Conservation (phyloP, 352 stramenopile species). For the Albugo laibachii region DNA sequence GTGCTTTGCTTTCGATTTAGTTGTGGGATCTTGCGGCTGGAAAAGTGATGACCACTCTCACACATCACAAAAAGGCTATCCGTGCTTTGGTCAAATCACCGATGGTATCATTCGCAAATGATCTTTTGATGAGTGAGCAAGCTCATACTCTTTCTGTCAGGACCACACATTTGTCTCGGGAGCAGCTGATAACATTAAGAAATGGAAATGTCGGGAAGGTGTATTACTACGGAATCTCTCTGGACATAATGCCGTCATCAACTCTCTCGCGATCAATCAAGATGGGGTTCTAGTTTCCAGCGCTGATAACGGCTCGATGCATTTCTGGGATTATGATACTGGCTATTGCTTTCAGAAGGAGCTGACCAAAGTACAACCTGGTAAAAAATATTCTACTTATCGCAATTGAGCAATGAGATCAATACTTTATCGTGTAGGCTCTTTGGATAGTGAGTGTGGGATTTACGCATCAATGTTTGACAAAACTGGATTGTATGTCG, state of each 20-base stretch:
- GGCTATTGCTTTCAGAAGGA: conserved; percentile 95
- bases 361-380: conserved; percentile 82
- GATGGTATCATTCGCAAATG: conserved; percentile 16
- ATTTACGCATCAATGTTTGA: conserved; percentile 96
- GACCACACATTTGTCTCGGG: conserved; percentile 96
- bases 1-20: conserved; percentile 8
- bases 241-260: conserved; percentile 96
- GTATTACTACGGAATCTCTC: conserved; percentile 93
- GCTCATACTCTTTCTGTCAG: conserved; percentile 6
- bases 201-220: conserved; percentile 93
- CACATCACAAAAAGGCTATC: conserved; percentile 99
- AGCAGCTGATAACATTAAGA: conserved; percentile 96
- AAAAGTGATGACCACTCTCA: conserved; percentile 96
- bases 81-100: conserved; percentile 81
- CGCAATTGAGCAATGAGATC: not conserved
- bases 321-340: conserved; percentile 98
- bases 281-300: conserved; percentile 93
- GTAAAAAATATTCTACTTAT: too few relatives aligned
- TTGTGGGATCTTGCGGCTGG: conserved; percentile 97
- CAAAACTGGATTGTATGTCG: conserved; percentile 83
- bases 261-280: conserved; percentile 96
- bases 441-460: conserved; percentile 94
- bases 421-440: conserved; percentile 53
- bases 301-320: conserved; percentile 94
- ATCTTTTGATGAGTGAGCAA: not conserved